Base-by-base conservation (phyloP, 1,139 yeast genomes). In the Magnusiomyces clavatus region DNA sequence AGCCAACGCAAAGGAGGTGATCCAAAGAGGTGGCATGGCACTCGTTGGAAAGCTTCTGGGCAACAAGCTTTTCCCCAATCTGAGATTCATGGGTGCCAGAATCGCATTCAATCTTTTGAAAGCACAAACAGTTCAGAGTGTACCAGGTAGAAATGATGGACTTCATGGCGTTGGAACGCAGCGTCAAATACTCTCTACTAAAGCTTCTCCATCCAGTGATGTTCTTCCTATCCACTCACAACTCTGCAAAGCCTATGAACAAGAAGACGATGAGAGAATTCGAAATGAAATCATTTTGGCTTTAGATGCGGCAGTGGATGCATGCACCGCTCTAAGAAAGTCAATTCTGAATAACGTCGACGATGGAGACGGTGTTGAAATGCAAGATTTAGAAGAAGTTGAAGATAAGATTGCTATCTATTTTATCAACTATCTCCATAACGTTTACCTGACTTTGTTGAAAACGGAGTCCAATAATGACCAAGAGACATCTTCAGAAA, bases 11-110 rank as follows among this genome's bases (percentile, higher is more conserved):
- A 51, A 47, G 3, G 37, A 29, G 14, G 54, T 57, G 10, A 40
- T 56, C 2, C 48, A 56, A 5, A 35, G 46, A 29, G 57, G 54
- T 1, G 62, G 57, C 6, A 43, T 51, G 8, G 49, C 41, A 6
- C 48, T 63, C 29, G 55, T 62, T 17, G 37, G 46, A 14, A 56
- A 60, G 39, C 51, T 62, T 38, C 24, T 58, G 12, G 54, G 49
- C n/a, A 38, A 56, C 34, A 49, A 50, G 40, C 47, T 60, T 4
- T 58, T 61, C 48, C 54, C 59, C 3, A 16, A 47, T 16, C 48
- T 58, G 24, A 46, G 57, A 45, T 17, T 47, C 10, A 46, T 56
- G 38, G 63, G 60, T 10, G 55, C 51, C 1, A 54, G 49, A 20
- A 48, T 60, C 24, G 57, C 62, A 6, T 47, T 24, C 31, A 24